phyloP scores from a whole-genome alignment of 2,329 filamentous ascomycete genomes.

The Cytospora mali region DNA sequence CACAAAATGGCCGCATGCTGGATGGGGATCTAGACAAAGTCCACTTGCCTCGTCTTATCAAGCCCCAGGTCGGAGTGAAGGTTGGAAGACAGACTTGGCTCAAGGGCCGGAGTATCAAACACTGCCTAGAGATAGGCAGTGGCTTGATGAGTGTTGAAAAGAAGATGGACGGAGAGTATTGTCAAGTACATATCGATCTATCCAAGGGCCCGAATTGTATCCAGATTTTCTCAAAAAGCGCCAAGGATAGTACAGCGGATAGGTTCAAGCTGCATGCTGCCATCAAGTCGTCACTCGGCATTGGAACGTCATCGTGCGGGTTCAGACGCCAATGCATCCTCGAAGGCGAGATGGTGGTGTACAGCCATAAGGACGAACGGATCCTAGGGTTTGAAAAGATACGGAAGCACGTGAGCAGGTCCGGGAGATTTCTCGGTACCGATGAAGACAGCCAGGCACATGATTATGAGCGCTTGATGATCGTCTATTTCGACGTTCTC shows the following conservation, averaged over 20 bases:
- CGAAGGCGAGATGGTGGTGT: slow-evolving; percentile 82
- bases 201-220: slow-evolving; percentile 57
- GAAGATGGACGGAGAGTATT: slow-evolving; percentile 89
- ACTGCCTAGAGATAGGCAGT: slow-evolving; percentile 68
- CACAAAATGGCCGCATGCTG: slow-evolving; percentile 33
- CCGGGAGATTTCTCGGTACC: slow-evolving; percentile 69
- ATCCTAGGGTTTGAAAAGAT: slow-evolving; percentile 82
- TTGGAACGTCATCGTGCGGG: slow-evolving; percentile 60
- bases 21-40: slow-evolving; percentile 27
- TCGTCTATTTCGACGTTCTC: slow-evolving; percentile 62
- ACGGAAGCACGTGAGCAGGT: slow-evolving; percentile 75
- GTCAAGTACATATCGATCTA: slow-evolving; percentile 81
- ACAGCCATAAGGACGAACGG: slow-evolving; percentile 64
- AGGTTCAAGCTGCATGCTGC: slow-evolving; percentile 49
- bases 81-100: slow-evolving; percentile 66
- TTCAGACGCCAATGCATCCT: slow-evolving; percentile 72
- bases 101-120: slow-evolving; percentile 71
- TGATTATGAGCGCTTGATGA: slow-evolving; percentile 60
- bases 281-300: slow-evolving; percentile 65
- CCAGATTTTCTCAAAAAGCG: slow-evolving; percentile 89
- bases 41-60: slow-evolving; percentile 43
- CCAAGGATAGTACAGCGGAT: slow-evolving; percentile 83
- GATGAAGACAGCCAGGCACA: slow-evolving; percentile 67
- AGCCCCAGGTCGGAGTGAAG: slow-evolving; percentile 62
- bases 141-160: slow-evolving; percentile 72